phyloP scores from a whole-genome alignment of 352 stramenopile genomes.

The Peronospora belbahrii region DNA sequence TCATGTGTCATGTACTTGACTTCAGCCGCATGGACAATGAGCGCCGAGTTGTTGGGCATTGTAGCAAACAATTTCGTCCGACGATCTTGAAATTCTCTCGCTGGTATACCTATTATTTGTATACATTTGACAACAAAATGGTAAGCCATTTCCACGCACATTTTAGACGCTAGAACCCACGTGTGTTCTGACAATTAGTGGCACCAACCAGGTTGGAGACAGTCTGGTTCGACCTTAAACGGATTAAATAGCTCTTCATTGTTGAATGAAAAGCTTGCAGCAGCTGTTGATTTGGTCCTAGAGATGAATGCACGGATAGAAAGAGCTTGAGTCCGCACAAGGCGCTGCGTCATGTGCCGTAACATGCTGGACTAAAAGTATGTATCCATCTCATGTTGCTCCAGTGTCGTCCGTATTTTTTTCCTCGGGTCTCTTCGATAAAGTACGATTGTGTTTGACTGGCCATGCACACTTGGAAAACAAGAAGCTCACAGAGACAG shows the following conservation, averaged over 20 bases:
- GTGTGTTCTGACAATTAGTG: not conserved
- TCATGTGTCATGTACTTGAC: constrained; percentile 86
- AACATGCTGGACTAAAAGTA: constrained; percentile 4
- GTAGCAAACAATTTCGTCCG: constrained; percentile 51
- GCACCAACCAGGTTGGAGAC: constrained; percentile 43
- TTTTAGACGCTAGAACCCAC: too few relatives aligned
- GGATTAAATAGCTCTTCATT: constrained; percentile 28
- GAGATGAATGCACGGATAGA: constrained; percentile 1
- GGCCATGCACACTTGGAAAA: too few relatives aligned
- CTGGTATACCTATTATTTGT: constrained; percentile 32
- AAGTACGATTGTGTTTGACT: constrained; percentile 26
- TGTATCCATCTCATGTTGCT: not conserved
- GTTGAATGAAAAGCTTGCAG: constrained; percentile 21
- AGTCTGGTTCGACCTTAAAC: constrained; percentile 38
- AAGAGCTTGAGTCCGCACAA: not conserved
- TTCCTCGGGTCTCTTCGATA: not conserved
- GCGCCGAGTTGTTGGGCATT: constrained; percentile 61
- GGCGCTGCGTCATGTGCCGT: constrained; percentile 11
- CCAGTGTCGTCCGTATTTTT: constrained; percentile 2
- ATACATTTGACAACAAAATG: not conserved
- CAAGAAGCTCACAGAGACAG: too few relatives aligned
- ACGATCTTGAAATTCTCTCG: constrained; percentile 55
- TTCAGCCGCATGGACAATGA: constrained; percentile 61
- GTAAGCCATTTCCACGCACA: not conserved
- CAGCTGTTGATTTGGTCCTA: constrained; percentile 14